Percentiles rank a stretch among this genome's conserved stretches.
These are phyloP conservation scores for Penicillium sp. DNA, from an alignment of 2,329 filamentous ascomycete genomes.

Conservation along the genomic window DNA sequence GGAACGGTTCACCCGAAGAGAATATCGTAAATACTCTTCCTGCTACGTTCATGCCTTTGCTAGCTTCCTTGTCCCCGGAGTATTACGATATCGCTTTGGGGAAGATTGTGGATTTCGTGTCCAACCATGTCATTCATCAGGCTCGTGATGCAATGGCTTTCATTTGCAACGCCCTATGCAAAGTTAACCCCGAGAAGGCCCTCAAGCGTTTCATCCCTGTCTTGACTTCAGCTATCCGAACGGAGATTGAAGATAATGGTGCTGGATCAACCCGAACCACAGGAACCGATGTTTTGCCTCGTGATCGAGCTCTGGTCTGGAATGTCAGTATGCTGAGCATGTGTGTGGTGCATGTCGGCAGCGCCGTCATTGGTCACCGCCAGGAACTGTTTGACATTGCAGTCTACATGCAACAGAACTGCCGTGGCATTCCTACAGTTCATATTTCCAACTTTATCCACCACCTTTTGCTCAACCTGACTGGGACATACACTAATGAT, in stretches of 20 bases:
- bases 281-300: constrained; percentile 86
- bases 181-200: constrained; percentile 90
- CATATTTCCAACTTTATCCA: constrained; percentile 98
- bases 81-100: constrained; percentile 89
- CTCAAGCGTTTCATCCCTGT: constrained; percentile 87
- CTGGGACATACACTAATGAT: constrained; percentile 89
- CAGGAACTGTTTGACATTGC: constrained; percentile 87
- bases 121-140: constrained; percentile 93
- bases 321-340: constrained; percentile 96
- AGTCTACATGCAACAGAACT: constrained; percentile 93
- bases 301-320: constrained; percentile 92
- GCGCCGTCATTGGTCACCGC: constrained; percentile 84
- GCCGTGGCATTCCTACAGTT: constrained; percentile 87
- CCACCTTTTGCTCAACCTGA: constrained; percentile 89
- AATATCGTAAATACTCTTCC: constrained; percentile 95
- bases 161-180: constrained; percentile 94
- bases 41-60: constrained; percentile 83
- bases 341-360: constrained; percentile 94
- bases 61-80: constrained; percentile 86
- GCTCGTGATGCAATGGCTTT: constrained; percentile 97
- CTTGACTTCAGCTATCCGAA: constrained; percentile 85
- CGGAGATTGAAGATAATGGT: constrained; percentile 94
- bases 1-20: constrained; percentile 90
- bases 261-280: constrained; percentile 93
- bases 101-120: constrained; percentile 88